phyloP scores from a whole-genome alignment of 2,329 filamentous ascomycete genomes.

The Elsinoe arachidis region DNA sequence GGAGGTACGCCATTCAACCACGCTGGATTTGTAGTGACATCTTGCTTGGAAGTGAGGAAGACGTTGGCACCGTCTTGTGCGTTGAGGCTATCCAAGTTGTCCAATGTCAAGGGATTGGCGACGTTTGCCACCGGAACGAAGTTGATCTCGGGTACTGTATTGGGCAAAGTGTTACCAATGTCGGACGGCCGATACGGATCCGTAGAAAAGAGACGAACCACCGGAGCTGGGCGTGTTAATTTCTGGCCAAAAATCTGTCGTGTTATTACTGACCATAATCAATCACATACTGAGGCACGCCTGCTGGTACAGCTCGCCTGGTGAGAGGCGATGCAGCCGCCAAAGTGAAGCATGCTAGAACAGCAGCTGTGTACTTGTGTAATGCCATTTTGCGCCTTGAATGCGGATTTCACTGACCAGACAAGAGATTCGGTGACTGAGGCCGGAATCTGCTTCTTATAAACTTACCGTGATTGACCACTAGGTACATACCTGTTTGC shows the following conservation, averaged over 20 bases:
- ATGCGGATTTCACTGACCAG: not conserved
- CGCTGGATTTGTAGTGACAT: slow-evolving; percentile 28
- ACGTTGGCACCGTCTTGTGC: slow-evolving; percentile 25
- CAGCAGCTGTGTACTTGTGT: not conserved
- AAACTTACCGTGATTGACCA: not conserved
- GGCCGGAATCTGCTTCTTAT: not conserved
- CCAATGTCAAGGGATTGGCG: slow-evolving; percentile 32
- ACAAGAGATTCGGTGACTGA: not conserved
- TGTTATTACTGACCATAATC: slow-evolving; percentile 28
- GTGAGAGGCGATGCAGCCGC: not conserved
- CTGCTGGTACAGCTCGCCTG: slow-evolving; percentile 15
- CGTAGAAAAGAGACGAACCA: slow-evolving; percentile 36
- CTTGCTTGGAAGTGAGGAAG: slow-evolving; percentile 39
- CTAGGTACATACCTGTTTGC: not conserved
- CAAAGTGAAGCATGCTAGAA: not conserved
- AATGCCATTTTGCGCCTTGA: not conserved
- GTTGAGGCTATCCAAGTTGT: slow-evolving; percentile 38
- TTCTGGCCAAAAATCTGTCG: not conserved
- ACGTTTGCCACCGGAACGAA: slow-evolving; percentile 23
- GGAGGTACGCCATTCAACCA: slow-evolving; percentile 47
- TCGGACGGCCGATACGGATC: slow-evolving; percentile 39
- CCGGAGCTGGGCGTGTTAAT: slow-evolving; percentile 27
- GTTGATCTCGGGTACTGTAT: slow-evolving; percentile 32
- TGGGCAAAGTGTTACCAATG: slow-evolving; percentile 32
- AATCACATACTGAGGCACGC: slow-evolving; percentile 31